Evolutionary conservation across 164 flowering plant species (phyloP).

Genomic region (grape (Vitis vinifera)): ASM3070453v1 NC_081823.1:5434501-5435000

Average conservation of each 20-base stretch:
- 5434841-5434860: constrained; percentile 6
- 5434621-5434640: not conserved
- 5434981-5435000: constrained; percentile 19
- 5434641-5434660: constrained; percentile 10
- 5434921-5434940: constrained; percentile 8
- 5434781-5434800: constrained; percentile 19
- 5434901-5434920: constrained; percentile 14
- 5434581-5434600: too few species aligned
- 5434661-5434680: not conserved
- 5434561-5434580: too few species aligned
- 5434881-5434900: constrained; percentile 8
- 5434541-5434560: constrained; percentile 10
- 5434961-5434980: constrained; percentile 17
- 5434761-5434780: constrained; percentile 18
- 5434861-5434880: constrained; percentile 1
- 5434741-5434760: not conserved
- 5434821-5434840: constrained; percentile 22
- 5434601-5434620: too few species aligned
- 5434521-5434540: too few species aligned
- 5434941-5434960: not conserved
- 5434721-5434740: constrained; percentile 20
- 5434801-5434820: constrained; percentile 4
- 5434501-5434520: too few species aligned
- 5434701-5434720: constrained; percentile 10
- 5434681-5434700: not conserved